Conservation (phyloP, 179 eudicot genomes). For the Vitellaria paradoxa region DNA sequence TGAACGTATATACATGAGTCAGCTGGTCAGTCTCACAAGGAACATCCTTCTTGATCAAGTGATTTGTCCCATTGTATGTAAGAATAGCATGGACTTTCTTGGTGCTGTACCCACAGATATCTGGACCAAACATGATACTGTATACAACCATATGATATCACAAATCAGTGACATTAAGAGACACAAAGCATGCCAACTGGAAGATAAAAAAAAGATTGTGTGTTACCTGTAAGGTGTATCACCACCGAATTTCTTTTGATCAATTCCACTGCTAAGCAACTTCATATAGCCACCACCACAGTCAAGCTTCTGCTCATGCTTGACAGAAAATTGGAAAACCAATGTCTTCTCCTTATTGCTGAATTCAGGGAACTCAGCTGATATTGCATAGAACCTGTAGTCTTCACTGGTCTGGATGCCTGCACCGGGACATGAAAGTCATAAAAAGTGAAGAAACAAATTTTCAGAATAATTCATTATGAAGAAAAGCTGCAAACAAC, state of each 20-base stretch:
- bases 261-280: too few species aligned
- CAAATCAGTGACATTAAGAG: neutral
- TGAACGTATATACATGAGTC: conserved; percentile 49
- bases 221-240: conserved; percentile 39
- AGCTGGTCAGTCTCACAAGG: conserved; percentile 87
- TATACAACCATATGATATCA: neutral
- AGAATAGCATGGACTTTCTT: conserved; percentile 36
- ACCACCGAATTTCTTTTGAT: conserved; percentile 88
- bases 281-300: conserved; percentile 99
- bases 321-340: conserved; percentile 88
- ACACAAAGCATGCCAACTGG: neutral
- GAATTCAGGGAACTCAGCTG: conserved; percentile 51
- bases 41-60: conserved; percentile 84
- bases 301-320: conserved; percentile 97
- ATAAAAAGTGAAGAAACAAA: neutral
- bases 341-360: conserved; percentile 90
- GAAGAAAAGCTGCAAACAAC: neutral
- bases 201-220: neutral
- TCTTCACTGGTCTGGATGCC: conserved; percentile 58
- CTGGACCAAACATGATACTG: conserved; percentile 92
- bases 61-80: conserved; percentile 26
- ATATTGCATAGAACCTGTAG: conserved; percentile 34
- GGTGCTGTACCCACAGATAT: conserved; percentile 38
- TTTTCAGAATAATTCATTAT: neutral
- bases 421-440: conserved; percentile 20